These are phyloP conservation scores for Wickerhamomyces chambardii DNA, from an alignment of 805 yeast species.

Conservation along the genomic window DNA sequence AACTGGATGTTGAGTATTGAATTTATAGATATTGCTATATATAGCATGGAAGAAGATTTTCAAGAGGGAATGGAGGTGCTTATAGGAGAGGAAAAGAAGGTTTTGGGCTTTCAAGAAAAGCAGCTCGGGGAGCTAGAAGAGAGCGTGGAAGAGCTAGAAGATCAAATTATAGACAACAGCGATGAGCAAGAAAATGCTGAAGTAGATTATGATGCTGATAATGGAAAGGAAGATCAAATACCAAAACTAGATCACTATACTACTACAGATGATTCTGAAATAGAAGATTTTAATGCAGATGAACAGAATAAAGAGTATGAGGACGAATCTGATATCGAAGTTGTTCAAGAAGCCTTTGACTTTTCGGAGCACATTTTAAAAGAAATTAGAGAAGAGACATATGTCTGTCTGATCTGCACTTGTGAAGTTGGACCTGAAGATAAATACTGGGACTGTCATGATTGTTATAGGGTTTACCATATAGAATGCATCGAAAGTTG, in stretches of 20 bases:
- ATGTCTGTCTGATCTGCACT: slow-evolving; percentile 84
- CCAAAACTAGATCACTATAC: not conserved
- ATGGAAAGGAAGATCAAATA: too few species aligned
- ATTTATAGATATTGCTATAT: too few species aligned
- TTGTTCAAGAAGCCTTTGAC: slow-evolving; percentile 16
- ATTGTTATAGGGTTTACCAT: slow-evolving; percentile 81
- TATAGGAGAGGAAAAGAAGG: too few species aligned
- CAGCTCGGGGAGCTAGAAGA: too few species aligned
- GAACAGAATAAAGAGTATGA: slow-evolving; percentile 3
- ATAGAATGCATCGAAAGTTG: slow-evolving; percentile 78
- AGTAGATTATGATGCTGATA: too few species aligned
- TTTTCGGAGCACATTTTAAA: slow-evolving; percentile 27
- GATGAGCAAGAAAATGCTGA: not conserved
- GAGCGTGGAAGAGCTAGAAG: too few species aligned
- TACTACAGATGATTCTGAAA: not conserved
- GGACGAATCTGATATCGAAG: slow-evolving; percentile 10
- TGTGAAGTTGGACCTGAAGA: slow-evolving; percentile 64
- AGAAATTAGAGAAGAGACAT: slow-evolving; percentile 61
- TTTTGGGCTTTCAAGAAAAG: too few species aligned
- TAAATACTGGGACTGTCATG: slow-evolving; percentile 68
- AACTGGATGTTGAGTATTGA: too few species aligned
- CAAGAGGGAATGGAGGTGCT: too few species aligned
- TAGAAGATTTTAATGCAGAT: slow-evolving; percentile 1
- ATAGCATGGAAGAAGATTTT: too few species aligned
- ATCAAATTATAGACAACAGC: too few species aligned